phyloP scores from a whole-genome alignment of 768 basidiomycete species.

The Trametes gibbosa region DNA sequence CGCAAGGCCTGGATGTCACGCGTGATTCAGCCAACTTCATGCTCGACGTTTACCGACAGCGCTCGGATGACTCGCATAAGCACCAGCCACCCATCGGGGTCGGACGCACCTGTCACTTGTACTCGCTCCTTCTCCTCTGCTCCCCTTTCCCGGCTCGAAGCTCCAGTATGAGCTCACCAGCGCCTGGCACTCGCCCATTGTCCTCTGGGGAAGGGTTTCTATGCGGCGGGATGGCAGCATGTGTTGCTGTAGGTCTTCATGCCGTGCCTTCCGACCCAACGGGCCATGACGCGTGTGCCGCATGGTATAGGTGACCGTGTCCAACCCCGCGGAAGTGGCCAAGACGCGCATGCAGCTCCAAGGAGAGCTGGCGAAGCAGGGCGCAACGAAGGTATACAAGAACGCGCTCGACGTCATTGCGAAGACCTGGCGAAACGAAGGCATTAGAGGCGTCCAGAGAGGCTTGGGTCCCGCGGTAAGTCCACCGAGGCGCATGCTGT shows the following conservation, averaged over 20 bases:
- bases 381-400: conserved; percentile 76
- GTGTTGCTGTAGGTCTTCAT: conserved; percentile 69
- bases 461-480: conserved; percentile 85
- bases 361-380: conserved; percentile 83
- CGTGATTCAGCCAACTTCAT: no score
- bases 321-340: conserved; percentile 80
- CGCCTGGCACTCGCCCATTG: conserved; percentile 33
- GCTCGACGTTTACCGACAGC: no score
- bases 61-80: no score
- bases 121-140: neutral
- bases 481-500: conserved; percentile 27
- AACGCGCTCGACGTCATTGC: conserved; percentile 82
- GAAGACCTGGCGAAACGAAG: conserved; percentile 90
- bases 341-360: conserved; percentile 97
- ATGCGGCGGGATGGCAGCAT: conserved; percentile 90
- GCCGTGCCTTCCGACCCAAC: conserved; percentile 13
- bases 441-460: conserved; percentile 87
- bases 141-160: neutral
- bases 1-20: no score
- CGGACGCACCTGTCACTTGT: neutral
- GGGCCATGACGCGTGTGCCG: neutral
- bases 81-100: no score
- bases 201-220: conserved; percentile 80
- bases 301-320: conserved; percentile 65
- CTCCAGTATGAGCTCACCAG: conserved; percentile 8